Percentiles rank a stretch among this genome's conserved stretches.
phyloP scores from a whole-genome alignment of 2,329 filamentous ascomycete genomes.

The Fusarium dlaminii region DNA sequence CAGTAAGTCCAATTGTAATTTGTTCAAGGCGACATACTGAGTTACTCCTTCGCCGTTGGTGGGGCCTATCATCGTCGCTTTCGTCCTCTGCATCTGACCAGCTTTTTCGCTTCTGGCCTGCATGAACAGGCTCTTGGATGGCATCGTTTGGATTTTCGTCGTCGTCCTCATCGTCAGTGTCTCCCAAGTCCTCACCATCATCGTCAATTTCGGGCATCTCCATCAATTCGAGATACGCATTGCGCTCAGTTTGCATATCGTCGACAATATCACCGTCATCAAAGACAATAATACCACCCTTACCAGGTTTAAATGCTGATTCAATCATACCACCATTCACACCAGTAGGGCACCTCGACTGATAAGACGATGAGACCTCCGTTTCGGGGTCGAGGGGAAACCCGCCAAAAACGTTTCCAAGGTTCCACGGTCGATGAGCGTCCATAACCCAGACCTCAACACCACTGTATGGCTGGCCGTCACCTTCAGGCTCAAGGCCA shows the following conservation, averaged over 20 bases:
- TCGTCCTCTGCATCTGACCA: conserved; percentile 78
- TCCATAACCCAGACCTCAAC: conserved; percentile 97
- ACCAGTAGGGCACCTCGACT: conserved; percentile 67
- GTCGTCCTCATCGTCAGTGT: conserved; percentile 64
- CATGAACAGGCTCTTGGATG: conserved; percentile 50
- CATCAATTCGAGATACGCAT: conserved; percentile 85
- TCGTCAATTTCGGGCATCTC: conserved; percentile 93
- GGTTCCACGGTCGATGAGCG: conserved; percentile 90
- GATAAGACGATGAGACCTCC: conserved; percentile 57
- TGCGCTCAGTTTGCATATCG: conserved; percentile 76
- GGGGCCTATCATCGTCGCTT: conserved; percentile 78
- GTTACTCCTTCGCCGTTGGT: conserved; percentile 86
- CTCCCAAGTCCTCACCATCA: conserved; percentile 69
- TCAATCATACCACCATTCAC: conserved; percentile 78
- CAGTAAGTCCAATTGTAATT: conserved; percentile 23
- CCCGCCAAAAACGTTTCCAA: conserved; percentile 91
- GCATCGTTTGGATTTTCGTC: conserved; percentile 43
- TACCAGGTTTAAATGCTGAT: conserved; percentile 77
- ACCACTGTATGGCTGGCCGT: conserved; percentile 76
- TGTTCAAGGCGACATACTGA: conserved; percentile 65
- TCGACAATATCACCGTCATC: conserved; percentile 96
- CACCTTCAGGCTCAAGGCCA: conserved; percentile 72
- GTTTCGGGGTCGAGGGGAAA: conserved; percentile 64
- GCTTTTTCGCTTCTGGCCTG: conserved; percentile 80
- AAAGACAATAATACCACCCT: conserved; percentile 90